Evolutionary conservation across 108 stramenopile species (phyloP).

Genomic region (Nitzschia sp.): DNA sequence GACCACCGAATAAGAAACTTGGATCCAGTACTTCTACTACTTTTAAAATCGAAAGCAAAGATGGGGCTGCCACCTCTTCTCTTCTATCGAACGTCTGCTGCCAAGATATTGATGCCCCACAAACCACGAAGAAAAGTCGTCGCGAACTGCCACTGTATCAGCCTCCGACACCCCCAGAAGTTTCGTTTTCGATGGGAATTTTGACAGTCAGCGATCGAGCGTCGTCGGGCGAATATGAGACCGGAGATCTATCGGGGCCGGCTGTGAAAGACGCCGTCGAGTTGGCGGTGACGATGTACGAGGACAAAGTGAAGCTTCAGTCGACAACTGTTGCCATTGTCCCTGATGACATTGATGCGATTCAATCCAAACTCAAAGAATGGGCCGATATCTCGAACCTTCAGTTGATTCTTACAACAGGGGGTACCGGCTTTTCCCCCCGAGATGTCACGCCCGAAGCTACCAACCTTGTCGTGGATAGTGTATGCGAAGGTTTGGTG

Average conservation of each 20-base stretch:
- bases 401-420: slow-evolving; percentile 86
- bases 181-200: slow-evolving; percentile 60
- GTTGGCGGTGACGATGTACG: neutral
- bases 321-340: slow-evolving; percentile 54
- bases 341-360: slow-evolving; percentile 73
- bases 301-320: slow-evolving; percentile 6
- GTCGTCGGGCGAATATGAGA: slow-evolving; percentile 57
- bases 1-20: neutral
- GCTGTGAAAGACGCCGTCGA: slow-evolving; percentile 57
- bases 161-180: slow-evolving; percentile 31
- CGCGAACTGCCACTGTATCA: slow-evolving; percentile 29
- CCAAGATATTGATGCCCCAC: slow-evolving; percentile 58
- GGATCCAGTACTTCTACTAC: neutral
- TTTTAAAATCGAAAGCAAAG: neutral
- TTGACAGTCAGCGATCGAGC: slow-evolving; percentile 90
- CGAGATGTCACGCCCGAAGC: slow-evolving; percentile 95
- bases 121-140: slow-evolving; percentile 1
- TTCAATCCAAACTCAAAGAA: slow-evolving; percentile 43
- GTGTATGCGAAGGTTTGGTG: slow-evolving; percentile 71
- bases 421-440: slow-evolving; percentile 87
- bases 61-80: slow-evolving; percentile 18
- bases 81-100: slow-evolving; percentile 90
- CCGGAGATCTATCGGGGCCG: slow-evolving; percentile 87
- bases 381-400: slow-evolving; percentile 49
- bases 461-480: slow-evolving; percentile 60